Conservation (phyloP, 495 filamentous ascomycete genomes). For the Articulospora tetracladia region DNA sequence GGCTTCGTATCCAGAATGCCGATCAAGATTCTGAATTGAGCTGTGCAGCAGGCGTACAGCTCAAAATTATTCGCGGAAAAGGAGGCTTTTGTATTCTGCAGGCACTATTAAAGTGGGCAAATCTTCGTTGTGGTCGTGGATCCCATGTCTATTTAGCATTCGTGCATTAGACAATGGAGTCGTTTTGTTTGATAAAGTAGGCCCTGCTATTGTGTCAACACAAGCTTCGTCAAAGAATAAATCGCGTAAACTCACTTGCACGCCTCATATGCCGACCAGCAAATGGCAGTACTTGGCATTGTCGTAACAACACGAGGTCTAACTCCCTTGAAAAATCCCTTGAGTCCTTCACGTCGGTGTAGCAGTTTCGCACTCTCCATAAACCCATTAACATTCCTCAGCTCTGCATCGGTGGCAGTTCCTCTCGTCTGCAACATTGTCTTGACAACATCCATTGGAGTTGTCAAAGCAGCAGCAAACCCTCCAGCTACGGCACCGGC, state of each 20-base stretch:
- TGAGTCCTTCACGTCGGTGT: conserved; percentile 75
- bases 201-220: conserved; percentile 35
- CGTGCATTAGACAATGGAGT: conserved; percentile 15
- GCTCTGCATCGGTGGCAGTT: conserved; percentile 71
- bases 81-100: not conserved
- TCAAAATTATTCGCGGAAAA: not conserved
- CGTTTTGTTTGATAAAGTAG: conserved; percentile 52
- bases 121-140: conserved; percentile 1
- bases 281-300: conserved; percentile 98
- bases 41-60: not conserved
- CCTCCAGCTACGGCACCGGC: conserved; percentile 92
- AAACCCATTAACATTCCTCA: conserved; percentile 81
- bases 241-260: conserved; percentile 43
- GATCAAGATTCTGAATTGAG: not conserved
- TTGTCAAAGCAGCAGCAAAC: conserved; percentile 88
- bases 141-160: not conserved
- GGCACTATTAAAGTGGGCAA: not conserved
- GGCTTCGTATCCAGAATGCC: not conserved
- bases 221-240: conserved; percentile 9
- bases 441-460: conserved; percentile 96
- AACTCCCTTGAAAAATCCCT: conserved; percentile 89
- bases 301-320: conserved; percentile 90
- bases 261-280: conserved; percentile 75
- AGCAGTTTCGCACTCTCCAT: conserved; percentile 78
- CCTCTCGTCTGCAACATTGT: conserved; percentile 93